Percentiles rank a stretch among this genome's conserved stretches.
Conservation (phyloP, 441 rosid species). For the Erodium texanum region DNA sequence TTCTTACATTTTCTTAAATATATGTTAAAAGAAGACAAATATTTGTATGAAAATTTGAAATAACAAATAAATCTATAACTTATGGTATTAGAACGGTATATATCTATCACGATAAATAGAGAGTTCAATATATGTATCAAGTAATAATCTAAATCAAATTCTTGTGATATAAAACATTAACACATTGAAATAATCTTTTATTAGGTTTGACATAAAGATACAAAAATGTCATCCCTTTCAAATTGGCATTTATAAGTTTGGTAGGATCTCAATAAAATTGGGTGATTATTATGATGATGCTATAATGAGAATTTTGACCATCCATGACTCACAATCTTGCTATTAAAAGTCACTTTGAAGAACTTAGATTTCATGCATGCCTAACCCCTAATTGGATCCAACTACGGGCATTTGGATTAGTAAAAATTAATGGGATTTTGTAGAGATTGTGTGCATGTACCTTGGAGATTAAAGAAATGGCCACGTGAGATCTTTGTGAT, state of each 20-base stretch:
- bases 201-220: too few relatives aligned
- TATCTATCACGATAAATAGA: too few relatives aligned
- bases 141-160: too few relatives aligned
- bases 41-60: too few relatives aligned
- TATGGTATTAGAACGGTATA: too few relatives aligned
- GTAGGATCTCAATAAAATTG: not conserved
- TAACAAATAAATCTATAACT: too few relatives aligned
- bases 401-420: not conserved
- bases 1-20: too few relatives aligned
- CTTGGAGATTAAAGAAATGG: not conserved
- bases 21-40: too few relatives aligned
- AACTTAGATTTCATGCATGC: conserved; percentile 2
- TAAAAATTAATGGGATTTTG: not conserved
- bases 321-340: not conserved
- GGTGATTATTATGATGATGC: not conserved
- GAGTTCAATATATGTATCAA: too few relatives aligned
- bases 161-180: too few relatives aligned
- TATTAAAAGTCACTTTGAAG: not conserved
- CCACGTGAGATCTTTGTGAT: conserved; percentile 5
- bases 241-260: not conserved
- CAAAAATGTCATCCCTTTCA: too few relatives aligned
- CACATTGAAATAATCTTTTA: too few relatives aligned
- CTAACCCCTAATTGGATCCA: not conserved
- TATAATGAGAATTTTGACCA: not conserved
- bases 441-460: conserved; percentile 2